These are phyloP conservation scores for Plasmodium gonderi DNA, from an alignment of 169 alveolate species.

Conservation along the genomic window DNA sequence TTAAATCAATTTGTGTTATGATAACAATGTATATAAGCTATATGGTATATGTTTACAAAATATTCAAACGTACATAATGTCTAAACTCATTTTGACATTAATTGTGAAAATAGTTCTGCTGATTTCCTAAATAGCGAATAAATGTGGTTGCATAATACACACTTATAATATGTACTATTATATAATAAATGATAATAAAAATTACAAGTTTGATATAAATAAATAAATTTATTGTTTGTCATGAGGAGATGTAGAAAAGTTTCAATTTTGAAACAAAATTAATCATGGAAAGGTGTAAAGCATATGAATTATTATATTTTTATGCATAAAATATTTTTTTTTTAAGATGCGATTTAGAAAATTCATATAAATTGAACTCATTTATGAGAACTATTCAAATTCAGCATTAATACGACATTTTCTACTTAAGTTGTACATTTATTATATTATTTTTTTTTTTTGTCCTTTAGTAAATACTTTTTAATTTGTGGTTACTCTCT, in stretches of 20 bases:
- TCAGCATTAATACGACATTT: neutral
- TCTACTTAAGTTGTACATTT: no score
- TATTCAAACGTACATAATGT: neutral
- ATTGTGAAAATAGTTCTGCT: neutral
- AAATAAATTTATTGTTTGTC: neutral
- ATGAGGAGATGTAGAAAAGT: neutral
- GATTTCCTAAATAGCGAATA: neutral
- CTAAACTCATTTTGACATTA: neutral
- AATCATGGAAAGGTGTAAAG: neutral
- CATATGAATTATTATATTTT: no score
- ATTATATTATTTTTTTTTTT: no score
- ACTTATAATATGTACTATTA: neutral
- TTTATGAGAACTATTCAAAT: neutral
- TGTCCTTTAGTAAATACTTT: neutral
- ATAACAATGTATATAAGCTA: neutral
- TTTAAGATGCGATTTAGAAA: neutral
- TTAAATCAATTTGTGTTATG: neutral
- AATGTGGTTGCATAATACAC: neutral
- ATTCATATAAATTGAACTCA: neutral
- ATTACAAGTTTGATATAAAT: neutral
- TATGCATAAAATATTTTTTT: no score
- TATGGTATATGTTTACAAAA: neutral
- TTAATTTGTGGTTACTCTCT: neutral
- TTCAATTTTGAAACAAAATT: neutral
- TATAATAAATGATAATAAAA: neutral